phyloP scores from a whole-genome alignment of 2,329 filamentous ascomycete species.

The Dothistroma pini region DNA sequence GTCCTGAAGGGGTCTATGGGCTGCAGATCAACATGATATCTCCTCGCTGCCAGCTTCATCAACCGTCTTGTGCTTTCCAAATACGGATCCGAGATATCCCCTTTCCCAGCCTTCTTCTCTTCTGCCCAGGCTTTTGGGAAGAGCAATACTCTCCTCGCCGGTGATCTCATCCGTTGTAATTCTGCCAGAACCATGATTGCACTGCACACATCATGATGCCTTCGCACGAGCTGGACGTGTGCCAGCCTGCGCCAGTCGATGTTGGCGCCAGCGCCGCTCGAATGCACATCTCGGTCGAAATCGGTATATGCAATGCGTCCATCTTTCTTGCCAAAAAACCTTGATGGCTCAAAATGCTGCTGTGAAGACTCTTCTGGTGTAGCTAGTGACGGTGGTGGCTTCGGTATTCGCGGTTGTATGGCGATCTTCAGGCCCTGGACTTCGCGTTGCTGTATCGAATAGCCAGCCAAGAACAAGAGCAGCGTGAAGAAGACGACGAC shows the following conservation, averaged over 20 bases:
- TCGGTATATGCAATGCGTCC: slow-evolving; percentile 30
- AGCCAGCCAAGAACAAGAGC: slow-evolving; percentile 82
- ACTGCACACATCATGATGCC: slow-evolving; percentile 47
- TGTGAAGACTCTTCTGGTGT: slow-evolving; percentile 12
- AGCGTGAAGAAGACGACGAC: slow-evolving; percentile 72
- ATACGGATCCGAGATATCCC: slow-evolving; percentile 40
- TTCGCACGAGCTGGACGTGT: slow-evolving; percentile 46
- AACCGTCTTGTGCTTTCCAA: slow-evolving; percentile 44
- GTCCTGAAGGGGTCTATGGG: slow-evolving; percentile 41
- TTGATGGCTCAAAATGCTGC: slow-evolving; percentile 24
- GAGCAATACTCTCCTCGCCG: slow-evolving; percentile 44
- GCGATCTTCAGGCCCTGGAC: slow-evolving; percentile 71
- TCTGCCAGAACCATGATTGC: slow-evolving; percentile 50
- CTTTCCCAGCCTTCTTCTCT: slow-evolving; percentile 33
- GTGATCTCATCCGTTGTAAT: slow-evolving; percentile 44
- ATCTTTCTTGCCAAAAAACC: slow-evolving; percentile 26
- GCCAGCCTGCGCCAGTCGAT: slow-evolving; percentile 47
- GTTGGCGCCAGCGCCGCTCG: slow-evolving; percentile 15
- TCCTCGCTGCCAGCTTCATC: slow-evolving; percentile 43
- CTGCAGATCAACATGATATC: slow-evolving; percentile 44
- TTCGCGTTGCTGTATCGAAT: slow-evolving; percentile 81
- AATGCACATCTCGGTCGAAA: slow-evolving; percentile 24
- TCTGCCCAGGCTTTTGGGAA: slow-evolving; percentile 42
- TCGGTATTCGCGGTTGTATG: slow-evolving; percentile 55
- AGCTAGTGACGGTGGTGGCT: slow-evolving; percentile 32